Evolutionary conservation across 2,329 filamentous ascomycete genomes (phyloP).

Genomic region (Thelonectria discophora): DNA sequence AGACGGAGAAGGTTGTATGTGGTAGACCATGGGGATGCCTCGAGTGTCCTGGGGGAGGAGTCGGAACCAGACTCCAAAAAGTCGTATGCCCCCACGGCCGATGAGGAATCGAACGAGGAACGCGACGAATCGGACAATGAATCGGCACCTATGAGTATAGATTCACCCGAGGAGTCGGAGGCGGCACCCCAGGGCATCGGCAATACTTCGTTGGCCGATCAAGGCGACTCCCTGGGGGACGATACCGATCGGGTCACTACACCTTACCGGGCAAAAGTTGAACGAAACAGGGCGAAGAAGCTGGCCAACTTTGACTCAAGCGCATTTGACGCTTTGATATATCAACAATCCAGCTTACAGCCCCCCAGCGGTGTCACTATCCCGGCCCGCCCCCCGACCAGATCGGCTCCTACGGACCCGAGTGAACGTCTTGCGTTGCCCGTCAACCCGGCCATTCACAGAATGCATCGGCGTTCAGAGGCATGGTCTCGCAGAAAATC

Average conservation of each 20-base stretch:
- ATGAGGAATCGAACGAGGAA: neutral
- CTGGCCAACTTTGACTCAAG: slow-evolving; percentile 35
- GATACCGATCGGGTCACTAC: slow-evolving; percentile 10
- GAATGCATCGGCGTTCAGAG: slow-evolving; percentile 53
- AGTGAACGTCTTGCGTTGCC: slow-evolving; percentile 52
- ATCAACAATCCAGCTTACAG: slow-evolving; percentile 44
- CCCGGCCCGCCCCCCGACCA: slow-evolving; percentile 8
- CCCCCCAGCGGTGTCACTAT: slow-evolving; percentile 39
- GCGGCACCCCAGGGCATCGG: slow-evolving; percentile 11
- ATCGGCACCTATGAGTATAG: slow-evolving; percentile 1
- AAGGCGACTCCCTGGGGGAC: slow-evolving; percentile 19
- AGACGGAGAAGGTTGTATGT: neutral
- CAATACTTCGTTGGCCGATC: slow-evolving; percentile 24
- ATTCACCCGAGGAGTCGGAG: neutral
- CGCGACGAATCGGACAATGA: slow-evolving; percentile 1
- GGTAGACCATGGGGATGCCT: slow-evolving; percentile 12
- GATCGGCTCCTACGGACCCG: slow-evolving; percentile 23
- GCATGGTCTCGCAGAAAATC: slow-evolving; percentile 59
- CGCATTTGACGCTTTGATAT: slow-evolving; percentile 52
- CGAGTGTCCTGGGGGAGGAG: slow-evolving; percentile 10
- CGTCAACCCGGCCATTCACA: slow-evolving; percentile 62
- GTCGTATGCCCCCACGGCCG: slow-evolving; percentile 3
- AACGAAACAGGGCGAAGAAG: slow-evolving; percentile 20
- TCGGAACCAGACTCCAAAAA: slow-evolving; percentile 10
- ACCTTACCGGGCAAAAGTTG: slow-evolving; percentile 17